Evolutionary conservation across 106 monocot genomes (phyloP).

Genomic region (Iris macrosiphon): DNA sequence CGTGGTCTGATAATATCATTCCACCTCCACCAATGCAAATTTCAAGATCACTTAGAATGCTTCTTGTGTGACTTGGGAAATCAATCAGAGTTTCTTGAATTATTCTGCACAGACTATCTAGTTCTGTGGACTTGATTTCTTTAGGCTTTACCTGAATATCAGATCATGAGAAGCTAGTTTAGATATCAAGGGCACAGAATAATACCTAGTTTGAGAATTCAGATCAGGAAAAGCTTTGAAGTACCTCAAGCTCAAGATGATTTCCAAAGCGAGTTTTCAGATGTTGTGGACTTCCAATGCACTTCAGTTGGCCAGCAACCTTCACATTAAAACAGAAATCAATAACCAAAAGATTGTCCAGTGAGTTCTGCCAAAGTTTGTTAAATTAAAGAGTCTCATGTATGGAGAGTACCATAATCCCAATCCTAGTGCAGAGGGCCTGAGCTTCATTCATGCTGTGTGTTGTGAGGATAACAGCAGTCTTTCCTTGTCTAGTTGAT

Average conservation of each 20-base stretch:
- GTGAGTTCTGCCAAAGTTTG: background rate
- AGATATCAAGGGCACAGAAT: conserved; percentile 2
- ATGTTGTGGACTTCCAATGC: conserved; percentile 90
- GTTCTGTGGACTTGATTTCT: conserved; percentile 41
- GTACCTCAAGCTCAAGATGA: conserved; percentile 92
- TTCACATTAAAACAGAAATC: conserved; percentile 5
- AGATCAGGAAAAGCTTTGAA: conserved; percentile 15
- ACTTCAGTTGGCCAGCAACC: conserved; percentile 63
- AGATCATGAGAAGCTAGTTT: too few species aligned
- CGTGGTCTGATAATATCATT: conserved; percentile 30
- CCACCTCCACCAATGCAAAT: conserved; percentile 61
- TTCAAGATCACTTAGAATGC: conserved; percentile 63
- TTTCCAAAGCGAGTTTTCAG: conserved; percentile 93
- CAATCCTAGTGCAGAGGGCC: conserved; percentile 86
- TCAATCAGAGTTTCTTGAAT: conserved; percentile 66
- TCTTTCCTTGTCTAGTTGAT: conserved; percentile 78
- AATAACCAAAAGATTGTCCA: background rate
- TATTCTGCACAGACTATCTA: conserved; percentile 57
- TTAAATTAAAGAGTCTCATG: background rate
- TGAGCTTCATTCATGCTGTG: conserved; percentile 99
- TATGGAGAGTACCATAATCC: conserved; percentile 65
- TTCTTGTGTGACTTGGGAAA: conserved; percentile 42
- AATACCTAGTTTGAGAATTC: background rate
- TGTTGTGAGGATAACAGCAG: conserved; percentile 85
- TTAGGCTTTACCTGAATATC: conserved; percentile 73